These are phyloP conservation scores for Excoecaria cochinchinensis DNA, from an alignment of 345 rosid species.

Conservation along the genomic window DNA sequence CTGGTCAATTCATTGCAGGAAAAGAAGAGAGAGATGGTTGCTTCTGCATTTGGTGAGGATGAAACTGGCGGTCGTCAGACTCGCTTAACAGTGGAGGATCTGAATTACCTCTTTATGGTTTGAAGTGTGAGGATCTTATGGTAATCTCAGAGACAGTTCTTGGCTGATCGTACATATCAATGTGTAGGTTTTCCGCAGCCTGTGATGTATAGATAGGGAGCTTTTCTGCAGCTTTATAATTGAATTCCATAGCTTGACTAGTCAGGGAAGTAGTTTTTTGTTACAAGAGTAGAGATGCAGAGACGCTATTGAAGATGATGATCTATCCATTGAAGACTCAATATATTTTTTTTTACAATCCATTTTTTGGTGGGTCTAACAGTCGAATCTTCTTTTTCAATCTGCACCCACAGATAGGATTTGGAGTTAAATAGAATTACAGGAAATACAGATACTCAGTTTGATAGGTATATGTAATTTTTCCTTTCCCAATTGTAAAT, in stretches of 20 bases:
- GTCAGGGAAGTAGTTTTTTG: not conserved
- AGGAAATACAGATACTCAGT: constrained; percentile 7
- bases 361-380: constrained; percentile 9
- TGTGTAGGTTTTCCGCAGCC: constrained; percentile 28
- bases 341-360: constrained; percentile 5
- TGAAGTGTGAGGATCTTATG: constrained; percentile 32
- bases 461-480: constrained; percentile 1
- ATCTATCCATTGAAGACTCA: not conserved
- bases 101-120: constrained; percentile 79
- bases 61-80: constrained; percentile 68
- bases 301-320: constrained; percentile 9
- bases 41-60: constrained; percentile 96
- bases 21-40: constrained; percentile 94
- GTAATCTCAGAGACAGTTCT: constrained; percentile 12
- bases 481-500: constrained; percentile 16
- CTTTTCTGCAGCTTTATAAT: constrained; percentile 6
- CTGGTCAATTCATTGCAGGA: constrained; percentile 40
- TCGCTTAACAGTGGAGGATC: constrained; percentile 80
- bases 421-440: constrained; percentile 13
- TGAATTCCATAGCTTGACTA: not conserved
- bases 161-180: constrained; percentile 25
- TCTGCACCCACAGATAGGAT: constrained; percentile 11
- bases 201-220: constrained; percentile 2
- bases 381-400: constrained; percentile 2
- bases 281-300: not conserved